phyloP scores from a whole-genome alignment of 2,329 filamentous ascomycete species.

The Beauveria australis region DNA sequence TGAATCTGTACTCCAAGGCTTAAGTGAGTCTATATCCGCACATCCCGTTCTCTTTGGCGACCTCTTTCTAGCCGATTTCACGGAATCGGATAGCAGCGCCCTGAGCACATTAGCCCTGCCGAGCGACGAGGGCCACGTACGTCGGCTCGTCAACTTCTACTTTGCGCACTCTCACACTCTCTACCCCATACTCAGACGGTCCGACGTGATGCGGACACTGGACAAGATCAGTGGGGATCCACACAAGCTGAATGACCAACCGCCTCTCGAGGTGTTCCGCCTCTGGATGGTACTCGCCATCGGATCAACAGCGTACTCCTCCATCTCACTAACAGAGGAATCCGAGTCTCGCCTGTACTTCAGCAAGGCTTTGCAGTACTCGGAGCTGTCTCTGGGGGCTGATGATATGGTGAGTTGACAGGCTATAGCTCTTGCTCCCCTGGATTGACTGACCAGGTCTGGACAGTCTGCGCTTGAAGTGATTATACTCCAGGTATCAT shows the following conservation, averaged over 20 bases:
- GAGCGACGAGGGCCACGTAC: neutral
- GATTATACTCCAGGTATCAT: constrained; percentile 37
- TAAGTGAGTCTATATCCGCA: constrained; percentile 19
- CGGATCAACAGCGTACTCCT: constrained; percentile 35
- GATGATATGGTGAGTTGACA: constrained; percentile 28
- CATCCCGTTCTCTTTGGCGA: constrained; percentile 24
- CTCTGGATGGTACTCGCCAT: constrained; percentile 43
- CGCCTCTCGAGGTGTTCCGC: constrained; percentile 26
- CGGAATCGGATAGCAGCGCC: constrained; percentile 7
- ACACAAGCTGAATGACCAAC: constrained; percentile 21
- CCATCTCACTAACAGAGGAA: constrained; percentile 34
- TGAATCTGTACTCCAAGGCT: neutral
- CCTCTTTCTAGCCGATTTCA: constrained; percentile 20
- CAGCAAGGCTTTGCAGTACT: constrained; percentile 34
- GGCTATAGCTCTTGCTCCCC: no score
- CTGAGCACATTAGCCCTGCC: neutral
- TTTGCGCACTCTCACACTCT: constrained; percentile 39
- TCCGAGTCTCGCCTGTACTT: constrained; percentile 33
- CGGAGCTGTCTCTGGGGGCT: constrained; percentile 28
- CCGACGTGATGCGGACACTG: constrained; percentile 26
- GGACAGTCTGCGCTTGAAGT: constrained; percentile 32
- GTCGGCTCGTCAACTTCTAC: constrained; percentile 30
- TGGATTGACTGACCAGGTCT: no score
- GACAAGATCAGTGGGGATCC: constrained; percentile 20
- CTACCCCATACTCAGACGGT: constrained; percentile 32